phyloP scores from a whole-genome alignment of 2,329 filamentous ascomycete species.

The Talaromyces sp. region DNA sequence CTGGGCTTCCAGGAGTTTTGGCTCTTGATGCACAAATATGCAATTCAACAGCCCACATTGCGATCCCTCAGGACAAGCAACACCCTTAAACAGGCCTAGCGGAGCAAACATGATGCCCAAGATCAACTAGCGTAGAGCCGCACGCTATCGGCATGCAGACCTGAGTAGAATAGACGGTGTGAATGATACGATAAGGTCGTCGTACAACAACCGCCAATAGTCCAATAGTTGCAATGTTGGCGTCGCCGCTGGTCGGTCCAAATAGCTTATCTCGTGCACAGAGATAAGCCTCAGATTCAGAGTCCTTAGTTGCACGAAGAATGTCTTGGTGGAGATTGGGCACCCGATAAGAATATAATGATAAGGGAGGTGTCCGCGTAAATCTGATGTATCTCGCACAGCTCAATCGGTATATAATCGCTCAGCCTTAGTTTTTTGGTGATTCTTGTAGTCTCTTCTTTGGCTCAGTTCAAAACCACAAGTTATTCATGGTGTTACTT shows the following conservation, averaged over 20 bases:
- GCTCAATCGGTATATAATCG: background rate
- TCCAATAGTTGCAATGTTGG: background rate
- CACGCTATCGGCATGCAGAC: background rate
- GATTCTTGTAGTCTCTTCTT: background rate
- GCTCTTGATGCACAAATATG: constrained; percentile 54
- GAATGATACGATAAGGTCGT: background rate
- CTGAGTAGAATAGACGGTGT: background rate
- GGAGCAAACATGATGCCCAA: constrained; percentile 50
- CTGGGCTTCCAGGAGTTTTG: background rate
- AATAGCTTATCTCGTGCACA: background rate
- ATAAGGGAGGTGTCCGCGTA: background rate
- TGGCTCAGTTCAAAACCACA: background rate
- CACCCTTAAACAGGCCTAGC: constrained; percentile 53
- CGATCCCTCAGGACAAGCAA: constrained; percentile 52
- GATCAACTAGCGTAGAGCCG: background rate
- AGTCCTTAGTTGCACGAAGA: background rate
- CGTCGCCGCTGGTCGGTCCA: background rate
- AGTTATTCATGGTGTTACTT: background rate
- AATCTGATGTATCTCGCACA: background rate
- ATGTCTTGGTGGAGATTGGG: constrained; percentile 2
- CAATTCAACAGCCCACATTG: constrained; percentile 55
- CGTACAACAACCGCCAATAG: background rate
- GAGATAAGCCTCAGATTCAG: background rate
- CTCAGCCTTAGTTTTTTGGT: background rate
- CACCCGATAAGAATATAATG: constrained; percentile 3